Evolutionary conservation across 2,329 filamentous ascomycete species (phyloP).

Genomic region (Penicillium sp.): DNA sequence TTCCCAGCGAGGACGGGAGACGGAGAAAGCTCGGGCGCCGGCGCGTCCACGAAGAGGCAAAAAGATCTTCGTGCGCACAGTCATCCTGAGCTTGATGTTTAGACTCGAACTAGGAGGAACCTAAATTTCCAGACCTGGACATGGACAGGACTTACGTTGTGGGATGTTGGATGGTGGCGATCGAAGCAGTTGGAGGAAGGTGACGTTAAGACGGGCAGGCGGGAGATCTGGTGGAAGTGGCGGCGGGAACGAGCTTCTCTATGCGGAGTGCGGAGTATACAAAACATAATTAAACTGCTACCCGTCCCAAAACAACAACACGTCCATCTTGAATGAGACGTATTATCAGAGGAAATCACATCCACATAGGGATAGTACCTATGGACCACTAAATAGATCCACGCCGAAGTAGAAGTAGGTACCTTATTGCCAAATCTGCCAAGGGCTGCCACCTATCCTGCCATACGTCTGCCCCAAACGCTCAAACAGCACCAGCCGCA

Average conservation of each 20-base stretch:
- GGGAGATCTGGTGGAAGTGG: constrained; percentile 20
- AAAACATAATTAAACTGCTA: background rate
- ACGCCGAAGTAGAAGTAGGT: background rate
- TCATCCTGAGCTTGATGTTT: constrained; percentile 11
- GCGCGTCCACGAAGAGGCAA: constrained; percentile 26
- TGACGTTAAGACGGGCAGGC: constrained; percentile 24
- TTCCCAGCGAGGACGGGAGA: constrained; percentile 39
- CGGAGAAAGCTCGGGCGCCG: constrained; percentile 36
- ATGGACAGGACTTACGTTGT: background rate
- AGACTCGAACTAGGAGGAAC: background rate
- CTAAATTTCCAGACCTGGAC: background rate
- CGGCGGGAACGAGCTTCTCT: constrained; percentile 13
- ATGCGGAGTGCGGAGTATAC: background rate
- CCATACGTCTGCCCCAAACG: background rate
- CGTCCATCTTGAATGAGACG: background rate
- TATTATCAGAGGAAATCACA: too few relatives aligned
- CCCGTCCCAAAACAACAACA: background rate
- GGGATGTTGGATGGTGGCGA: constrained; percentile 13
- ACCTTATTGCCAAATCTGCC: too few relatives aligned
- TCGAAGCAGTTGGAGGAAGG: constrained; percentile 14
- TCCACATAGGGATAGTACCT: too few relatives aligned
- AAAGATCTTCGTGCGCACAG: constrained; percentile 18
- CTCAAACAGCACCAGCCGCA: background rate
- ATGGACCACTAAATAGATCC: too few relatives aligned
- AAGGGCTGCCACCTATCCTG: too few relatives aligned